Base-by-base conservation (phyloP, 805 yeast species). In the Lachancea mirantina region DNA sequence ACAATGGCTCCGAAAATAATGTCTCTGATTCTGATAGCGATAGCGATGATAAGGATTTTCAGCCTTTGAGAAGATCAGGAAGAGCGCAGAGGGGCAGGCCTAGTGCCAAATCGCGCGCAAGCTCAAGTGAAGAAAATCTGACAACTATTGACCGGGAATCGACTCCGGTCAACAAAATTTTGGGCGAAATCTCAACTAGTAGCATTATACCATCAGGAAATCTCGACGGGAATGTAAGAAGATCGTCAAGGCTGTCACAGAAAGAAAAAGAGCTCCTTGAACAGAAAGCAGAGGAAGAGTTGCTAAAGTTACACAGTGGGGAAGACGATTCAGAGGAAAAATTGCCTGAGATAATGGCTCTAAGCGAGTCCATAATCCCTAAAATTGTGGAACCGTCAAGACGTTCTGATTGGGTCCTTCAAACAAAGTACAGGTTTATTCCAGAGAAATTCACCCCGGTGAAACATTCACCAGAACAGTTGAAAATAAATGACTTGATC, bases 361-460 rank as follows among this genome's bases (percentile, higher is more conserved):
- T 57, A 7, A 50, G 43, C 30, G 63, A 58, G 32, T 36, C 48
- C 5, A 29, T 58, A 20, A 57, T 58, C 2, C 46, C 54, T 1
- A 58, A 58, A 32, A 38, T 49, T 7, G 29, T 27, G 17, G 42
- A 40, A 4, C 62, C 63, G 6, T 42, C 39, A n/a, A 45, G 63
- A 41, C 46, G 63, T 34, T 58, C 63, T 6, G 62, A 58, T 34
- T 50, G 57, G 52, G 35, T 58, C 3, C 34, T 58, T 23, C 58
- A 58, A 11, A 51, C 57, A 6, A 49, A 44, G 32, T 29, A 41
- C 11, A 45, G 52, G 14, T 57, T 48, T 28, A 44, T 54, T 4
- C 55, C 59, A 6, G 63, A 57, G 26, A 58, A 55, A 36, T 54
- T 50, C 27, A 42, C 50, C 28, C 50, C 49, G 8, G 50, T 59